phyloP scores from a whole-genome alignment of 2,329 filamentous ascomycete genomes.

The Ophiostoma tasmaniense region DNA sequence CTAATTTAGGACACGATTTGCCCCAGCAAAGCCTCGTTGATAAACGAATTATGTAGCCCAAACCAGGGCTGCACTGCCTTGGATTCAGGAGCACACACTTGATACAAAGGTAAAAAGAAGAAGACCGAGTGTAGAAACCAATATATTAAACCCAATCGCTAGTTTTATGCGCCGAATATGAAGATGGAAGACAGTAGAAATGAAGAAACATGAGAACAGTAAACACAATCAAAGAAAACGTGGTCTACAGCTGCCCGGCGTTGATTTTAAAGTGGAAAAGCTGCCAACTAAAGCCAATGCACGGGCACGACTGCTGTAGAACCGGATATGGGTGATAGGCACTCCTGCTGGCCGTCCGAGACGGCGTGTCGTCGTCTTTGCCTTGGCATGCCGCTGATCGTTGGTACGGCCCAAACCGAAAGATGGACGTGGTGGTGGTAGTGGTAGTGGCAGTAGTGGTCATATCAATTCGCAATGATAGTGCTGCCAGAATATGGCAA shows the following conservation, averaged over 20 bases:
- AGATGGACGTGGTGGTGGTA: neutral
- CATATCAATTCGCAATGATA: neutral
- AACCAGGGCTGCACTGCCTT: neutral
- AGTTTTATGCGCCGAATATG: neutral
- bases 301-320: neutral
- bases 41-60: neutral
- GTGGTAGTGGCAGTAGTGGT: neutral
- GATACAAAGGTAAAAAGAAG: neutral
- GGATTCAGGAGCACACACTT: neutral
- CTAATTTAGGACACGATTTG: neutral
- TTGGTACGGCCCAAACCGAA: neutral
- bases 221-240: neutral
- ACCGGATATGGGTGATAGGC: neutral
- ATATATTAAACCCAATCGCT: constrained; percentile 7
- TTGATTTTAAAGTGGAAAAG: no score
- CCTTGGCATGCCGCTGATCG: constrained; percentile 1
- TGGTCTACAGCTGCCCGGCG: neutral
- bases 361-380: neutral
- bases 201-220: neutral
- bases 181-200: neutral
- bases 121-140: neutral
- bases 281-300: neutral
- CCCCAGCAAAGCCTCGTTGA: neutral
- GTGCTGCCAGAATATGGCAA: neutral
- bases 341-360: neutral